These are phyloP conservation scores for Porphyrellus sp. DNA, from an alignment of 1,284 basidiomycete genomes.

Conservation along the genomic window DNA sequence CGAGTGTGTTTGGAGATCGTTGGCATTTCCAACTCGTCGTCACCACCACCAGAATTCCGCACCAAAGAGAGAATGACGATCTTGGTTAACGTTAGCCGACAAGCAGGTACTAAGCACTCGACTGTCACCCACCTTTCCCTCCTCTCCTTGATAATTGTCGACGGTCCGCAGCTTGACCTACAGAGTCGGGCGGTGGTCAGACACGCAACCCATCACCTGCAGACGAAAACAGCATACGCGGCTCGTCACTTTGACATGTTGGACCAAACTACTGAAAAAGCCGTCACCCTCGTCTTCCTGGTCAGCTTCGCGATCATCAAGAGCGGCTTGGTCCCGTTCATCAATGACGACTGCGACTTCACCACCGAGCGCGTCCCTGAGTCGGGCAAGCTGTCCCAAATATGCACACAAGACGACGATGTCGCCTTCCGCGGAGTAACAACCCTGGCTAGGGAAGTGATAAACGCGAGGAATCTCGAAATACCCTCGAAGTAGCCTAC, in stretches of 20 bases:
- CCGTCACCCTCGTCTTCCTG: conserved; percentile 34
- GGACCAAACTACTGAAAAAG: conserved; percentile 30
- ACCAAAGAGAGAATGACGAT: conserved; percentile 72
- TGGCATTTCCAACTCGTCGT: conserved; percentile 32
- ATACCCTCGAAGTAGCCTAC: conserved; percentile 29
- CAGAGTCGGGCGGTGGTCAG: background rate
- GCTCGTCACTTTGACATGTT: conserved; percentile 48
- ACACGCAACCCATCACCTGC: background rate
- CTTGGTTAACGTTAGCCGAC: conserved; percentile 24
- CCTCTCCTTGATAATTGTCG: conserved; percentile 75
- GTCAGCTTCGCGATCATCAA: conserved; percentile 49
- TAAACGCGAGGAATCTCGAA: background rate
- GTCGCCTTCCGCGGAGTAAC: conserved; percentile 58
- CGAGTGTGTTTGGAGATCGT: conserved; percentile 24
- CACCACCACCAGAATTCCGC: conserved; percentile 54
- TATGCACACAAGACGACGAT: conserved; percentile 77
- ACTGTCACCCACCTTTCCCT: conserved; percentile 43
- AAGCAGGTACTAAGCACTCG: background rate
- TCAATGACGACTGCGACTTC: conserved; percentile 63
- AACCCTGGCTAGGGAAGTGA: conserved; percentile 45
- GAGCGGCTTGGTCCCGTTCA: conserved; percentile 60
- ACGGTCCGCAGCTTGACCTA: conserved; percentile 70
- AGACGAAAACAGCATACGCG: conserved; percentile 37
- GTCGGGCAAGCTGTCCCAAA: conserved; percentile 63
- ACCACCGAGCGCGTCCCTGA: conserved; percentile 48